Evolutionary conservation across 148 eudicot genomes (phyloP), one percentile per base, ranked within the genome.

Genomic region (Cornus florida): DNA sequence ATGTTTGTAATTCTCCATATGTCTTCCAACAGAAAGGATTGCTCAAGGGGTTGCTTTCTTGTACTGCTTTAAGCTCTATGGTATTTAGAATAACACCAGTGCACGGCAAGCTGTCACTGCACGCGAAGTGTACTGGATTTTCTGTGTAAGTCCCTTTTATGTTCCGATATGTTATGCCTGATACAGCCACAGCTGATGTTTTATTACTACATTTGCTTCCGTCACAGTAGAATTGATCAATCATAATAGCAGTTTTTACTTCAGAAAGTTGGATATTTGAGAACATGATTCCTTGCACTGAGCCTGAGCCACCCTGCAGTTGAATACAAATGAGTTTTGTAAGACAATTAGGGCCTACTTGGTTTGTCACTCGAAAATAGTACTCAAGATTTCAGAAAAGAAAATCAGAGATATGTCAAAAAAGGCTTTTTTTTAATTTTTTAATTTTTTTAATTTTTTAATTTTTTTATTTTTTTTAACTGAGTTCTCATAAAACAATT

Each of bases 221-320:
- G 23, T 77, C 75, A 57, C 86, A 80, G 31, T 84, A 84, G 75
- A 24, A 84, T 20, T 84, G 86, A 75, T 84, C 86, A 19, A 84
- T 84, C 5, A 84, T 48, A 46, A 79, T 85, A 0, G 87, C 80
- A 16, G 41, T 75, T 32, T 79, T 53, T 6, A 82, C 87, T 53
- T 75, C 75, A 20, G 84, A 85, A 23, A 82, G 80, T 71, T 82
- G 84, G 59, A 85, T 82, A 35, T 82, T 85, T 17, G 82, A 76
- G 66, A 82, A 82, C 80, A 69, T 82, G 32, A 85, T 73, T 31
- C 78, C 78, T 62, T 85, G 77, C 22, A 82, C 87, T 22, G 80
- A 75, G 2, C 87, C 87, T 46, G 87, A 85, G 43, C 87, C 87
- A 33, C 80, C 83, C 86, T 83, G 80, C 19, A 75, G 19, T 53